These are phyloP conservation scores for Dichomitus squalens DNA, from an alignment of 1,284 basidiomycete species.

Conservation along the genomic window DNA sequence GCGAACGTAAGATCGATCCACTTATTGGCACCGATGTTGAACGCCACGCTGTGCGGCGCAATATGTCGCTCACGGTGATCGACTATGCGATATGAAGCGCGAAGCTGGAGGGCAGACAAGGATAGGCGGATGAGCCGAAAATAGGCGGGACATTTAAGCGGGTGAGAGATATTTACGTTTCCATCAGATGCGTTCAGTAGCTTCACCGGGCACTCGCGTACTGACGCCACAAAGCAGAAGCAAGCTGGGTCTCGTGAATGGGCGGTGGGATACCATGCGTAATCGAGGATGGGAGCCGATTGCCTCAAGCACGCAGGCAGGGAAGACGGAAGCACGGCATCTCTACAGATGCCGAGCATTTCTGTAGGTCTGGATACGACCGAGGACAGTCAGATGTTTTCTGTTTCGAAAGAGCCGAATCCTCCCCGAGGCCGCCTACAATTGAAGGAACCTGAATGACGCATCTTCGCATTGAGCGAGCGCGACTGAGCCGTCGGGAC, in stretches of 20 bases:
- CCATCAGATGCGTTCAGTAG: constrained; percentile 80
- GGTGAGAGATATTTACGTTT: constrained; percentile 50
- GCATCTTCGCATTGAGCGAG: constrained; percentile 66
- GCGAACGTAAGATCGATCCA: constrained; percentile 36
- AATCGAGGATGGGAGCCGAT: constrained; percentile 73
- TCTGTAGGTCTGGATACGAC: constrained; percentile 20
- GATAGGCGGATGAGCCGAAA: neutral
- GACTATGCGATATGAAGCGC: constrained; percentile 90
- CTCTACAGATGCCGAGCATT: constrained; percentile 15
- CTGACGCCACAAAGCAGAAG: constrained; percentile 81
- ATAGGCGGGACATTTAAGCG: neutral
- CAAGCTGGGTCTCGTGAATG: constrained; percentile 55
- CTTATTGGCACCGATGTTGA: constrained; percentile 72
- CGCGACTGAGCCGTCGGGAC: constrained; percentile 60
- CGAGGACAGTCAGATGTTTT: neutral
- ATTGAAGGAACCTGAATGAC: constrained; percentile 49
- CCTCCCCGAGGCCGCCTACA: constrained; percentile 33
- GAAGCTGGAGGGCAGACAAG: constrained; percentile 50
- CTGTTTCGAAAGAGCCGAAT: neutral
- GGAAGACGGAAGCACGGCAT: constrained; percentile 1
- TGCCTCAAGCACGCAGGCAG: constrained; percentile 39
- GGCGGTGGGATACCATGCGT: constrained; percentile 82
- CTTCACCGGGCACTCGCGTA: constrained; percentile 81
- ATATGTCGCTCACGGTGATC: constrained; percentile 89
- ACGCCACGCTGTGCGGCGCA: constrained; percentile 82